Percentiles rank a stretch among this genome's conserved stretches.
These are phyloP conservation scores for Thermoascus crustaceus DNA, from an alignment of 2,329 filamentous ascomycete species.

Conservation along the genomic window DNA sequence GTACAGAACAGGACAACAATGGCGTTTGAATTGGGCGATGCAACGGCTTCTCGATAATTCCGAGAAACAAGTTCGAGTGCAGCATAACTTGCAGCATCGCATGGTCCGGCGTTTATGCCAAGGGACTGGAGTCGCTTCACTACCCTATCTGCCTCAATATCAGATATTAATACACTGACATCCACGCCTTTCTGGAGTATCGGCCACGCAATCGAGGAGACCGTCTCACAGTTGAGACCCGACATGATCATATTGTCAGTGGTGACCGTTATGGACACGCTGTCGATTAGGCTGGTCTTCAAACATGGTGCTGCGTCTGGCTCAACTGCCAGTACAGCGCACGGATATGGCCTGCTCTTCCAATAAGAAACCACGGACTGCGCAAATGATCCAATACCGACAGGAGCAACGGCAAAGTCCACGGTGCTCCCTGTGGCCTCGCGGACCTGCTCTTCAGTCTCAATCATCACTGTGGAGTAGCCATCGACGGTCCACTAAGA, in stretches of 20 bases:
- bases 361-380: conserved; percentile 61
- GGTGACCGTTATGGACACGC: conserved; percentile 40
- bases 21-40: conserved; percentile 37
- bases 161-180: conserved; percentile 50
- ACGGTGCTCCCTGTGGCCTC: conserved; percentile 37
- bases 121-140: conserved; percentile 48
- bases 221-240: conserved; percentile 64
- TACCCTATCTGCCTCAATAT: conserved; percentile 54
- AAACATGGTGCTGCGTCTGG: conserved; percentile 55
- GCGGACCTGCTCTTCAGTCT: conserved; percentile 56
- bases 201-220: conserved; percentile 59
- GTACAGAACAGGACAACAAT: conserved; percentile 60
- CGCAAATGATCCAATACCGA: conserved; percentile 65
- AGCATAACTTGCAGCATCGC: conserved; percentile 49
- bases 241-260: conserved; percentile 63
- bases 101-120: conserved; percentile 59
- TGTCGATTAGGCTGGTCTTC: conserved; percentile 40
- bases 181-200: conserved; percentile 52
- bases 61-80: conserved; percentile 47
- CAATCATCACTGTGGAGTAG: conserved; percentile 63
- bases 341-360: conserved; percentile 38
- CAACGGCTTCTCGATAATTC: conserved; percentile 21
- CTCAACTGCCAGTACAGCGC: conserved; percentile 58
- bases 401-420: conserved; percentile 56
- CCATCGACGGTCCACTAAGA: conserved; percentile 71